Evolutionary conservation across 2,329 filamentous ascomycete species (phyloP).

Genomic region (Magnaporthiopsis incrustans): DNA sequence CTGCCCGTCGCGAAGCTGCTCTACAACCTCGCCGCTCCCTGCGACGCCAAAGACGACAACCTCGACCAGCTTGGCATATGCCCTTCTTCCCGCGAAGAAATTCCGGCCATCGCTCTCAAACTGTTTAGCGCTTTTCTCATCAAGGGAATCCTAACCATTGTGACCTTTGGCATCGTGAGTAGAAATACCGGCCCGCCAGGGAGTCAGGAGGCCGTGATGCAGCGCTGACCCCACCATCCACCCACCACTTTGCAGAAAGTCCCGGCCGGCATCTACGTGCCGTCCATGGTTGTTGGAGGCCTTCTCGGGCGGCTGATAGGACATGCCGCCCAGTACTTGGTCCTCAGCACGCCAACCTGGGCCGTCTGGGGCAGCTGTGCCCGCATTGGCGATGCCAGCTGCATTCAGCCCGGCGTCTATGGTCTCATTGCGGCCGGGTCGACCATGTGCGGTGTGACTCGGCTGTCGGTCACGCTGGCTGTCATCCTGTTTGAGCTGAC

Average conservation of each 20-base stretch:
- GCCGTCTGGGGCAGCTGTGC: conserved; percentile 69
- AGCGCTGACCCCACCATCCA: not conserved
- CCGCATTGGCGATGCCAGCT: conserved; percentile 62
- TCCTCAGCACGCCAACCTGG: conserved; percentile 63
- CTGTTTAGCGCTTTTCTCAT: conserved; percentile 75
- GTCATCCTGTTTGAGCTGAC: conserved; percentile 96
- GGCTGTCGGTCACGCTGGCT: conserved; percentile 84
- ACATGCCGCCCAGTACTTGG: conserved; percentile 74
- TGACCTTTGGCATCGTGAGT: conserved; percentile 81
- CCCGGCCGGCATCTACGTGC: conserved; percentile 93
- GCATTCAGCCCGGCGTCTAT: conserved; percentile 95
- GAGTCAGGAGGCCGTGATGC: not conserved
- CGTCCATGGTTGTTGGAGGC: conserved; percentile 96
- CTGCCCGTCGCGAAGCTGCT: conserved; percentile 85
- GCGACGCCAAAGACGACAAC: conserved; percentile 58
- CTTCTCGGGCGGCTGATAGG: conserved; percentile 83
- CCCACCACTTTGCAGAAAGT: conserved; percentile 53
- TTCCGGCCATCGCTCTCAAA: conserved; percentile 66
- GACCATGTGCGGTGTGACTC: conserved; percentile 95
- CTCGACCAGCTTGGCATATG: conserved; percentile 69
- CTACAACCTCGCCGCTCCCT: conserved; percentile 84
- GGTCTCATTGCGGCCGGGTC: conserved; percentile 89
- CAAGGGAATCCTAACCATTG: conserved; percentile 79
- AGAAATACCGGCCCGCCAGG: not conserved
- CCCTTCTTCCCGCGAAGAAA: conserved; percentile 62